Evolutionary conservation across 192 early-diverging fungal genomes (phyloP).

Genomic region (Allomyces macrogynus): DNA sequence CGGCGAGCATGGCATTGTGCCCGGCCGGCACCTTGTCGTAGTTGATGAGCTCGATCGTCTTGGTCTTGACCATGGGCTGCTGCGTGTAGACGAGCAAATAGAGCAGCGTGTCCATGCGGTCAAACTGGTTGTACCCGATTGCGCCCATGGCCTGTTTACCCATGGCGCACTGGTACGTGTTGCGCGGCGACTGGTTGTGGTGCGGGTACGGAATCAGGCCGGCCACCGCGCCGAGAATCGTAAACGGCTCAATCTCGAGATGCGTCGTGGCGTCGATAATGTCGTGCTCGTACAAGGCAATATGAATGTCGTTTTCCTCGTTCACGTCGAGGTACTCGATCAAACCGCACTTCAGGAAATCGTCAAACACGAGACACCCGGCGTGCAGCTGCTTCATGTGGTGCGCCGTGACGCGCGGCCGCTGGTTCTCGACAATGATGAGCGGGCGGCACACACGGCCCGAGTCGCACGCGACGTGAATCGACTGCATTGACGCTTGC

Average conservation of each 20-base stretch:
- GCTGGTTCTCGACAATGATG: constrained; percentile 77
- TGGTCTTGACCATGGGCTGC: constrained; percentile 94
- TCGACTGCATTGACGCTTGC: constrained; percentile 55
- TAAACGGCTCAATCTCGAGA: constrained; percentile 90
- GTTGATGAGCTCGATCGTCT: constrained; percentile 92
- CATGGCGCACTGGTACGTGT: constrained; percentile 98
- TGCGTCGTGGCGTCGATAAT: constrained; percentile 76
- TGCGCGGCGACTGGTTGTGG: constrained; percentile 96
- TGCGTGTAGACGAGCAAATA: constrained; percentile 93
- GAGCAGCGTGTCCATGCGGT: constrained; percentile 81
- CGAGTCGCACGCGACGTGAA: constrained; percentile 82
- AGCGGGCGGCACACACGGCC: constrained; percentile 91
- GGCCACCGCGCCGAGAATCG: constrained; percentile 88
- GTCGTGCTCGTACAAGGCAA: constrained; percentile 74
- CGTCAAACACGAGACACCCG: constrained; percentile 56
- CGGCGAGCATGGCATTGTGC: constrained; percentile 80
- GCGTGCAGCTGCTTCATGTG: constrained; percentile 40
- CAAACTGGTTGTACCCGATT: constrained; percentile 85
- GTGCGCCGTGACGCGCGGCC: constrained; percentile 35
- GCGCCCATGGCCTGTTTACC: constrained; percentile 97
- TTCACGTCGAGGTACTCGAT: constrained; percentile 95
- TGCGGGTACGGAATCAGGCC: constrained; percentile 95
- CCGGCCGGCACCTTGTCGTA: constrained; percentile 81
- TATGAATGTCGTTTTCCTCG: constrained; percentile 90
- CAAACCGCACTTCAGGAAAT: constrained; percentile 71